phyloP scores from a whole-genome alignment of 179 eudicot genomes.

The Vitellaria paradoxa region DNA sequence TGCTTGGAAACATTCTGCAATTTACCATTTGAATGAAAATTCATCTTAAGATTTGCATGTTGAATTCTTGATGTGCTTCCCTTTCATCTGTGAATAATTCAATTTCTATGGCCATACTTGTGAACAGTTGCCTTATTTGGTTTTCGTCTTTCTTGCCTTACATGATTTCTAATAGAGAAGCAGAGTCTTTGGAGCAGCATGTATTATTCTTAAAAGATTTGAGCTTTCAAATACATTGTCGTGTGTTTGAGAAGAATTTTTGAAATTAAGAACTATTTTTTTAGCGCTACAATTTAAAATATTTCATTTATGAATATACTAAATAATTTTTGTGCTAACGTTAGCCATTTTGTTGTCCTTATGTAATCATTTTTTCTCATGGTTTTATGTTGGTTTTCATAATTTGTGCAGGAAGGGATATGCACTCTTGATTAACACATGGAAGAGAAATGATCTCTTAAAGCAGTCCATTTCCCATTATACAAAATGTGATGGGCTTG shows the following conservation, averaged over 20 bases:
- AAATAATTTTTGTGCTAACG: neutral
- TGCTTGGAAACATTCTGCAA: too few species aligned
- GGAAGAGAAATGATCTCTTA: slow-evolving; percentile 95
- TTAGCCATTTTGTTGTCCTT: neutral
- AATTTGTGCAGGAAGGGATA: slow-evolving; percentile 65
- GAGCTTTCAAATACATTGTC: neutral
- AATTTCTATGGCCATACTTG: neutral
- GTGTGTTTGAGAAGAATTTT: neutral
- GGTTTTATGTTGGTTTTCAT: neutral
- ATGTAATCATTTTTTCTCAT: neutral
- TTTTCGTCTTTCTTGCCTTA: neutral
- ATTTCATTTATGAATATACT: neutral
- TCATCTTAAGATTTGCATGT: too few species aligned
- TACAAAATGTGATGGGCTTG: slow-evolving; percentile 67
- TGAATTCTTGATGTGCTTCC: neutral
- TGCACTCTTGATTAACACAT: slow-evolving; percentile 82
- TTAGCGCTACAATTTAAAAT: neutral
- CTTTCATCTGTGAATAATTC: neutral
- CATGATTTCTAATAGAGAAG: neutral
- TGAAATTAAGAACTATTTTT: neutral
- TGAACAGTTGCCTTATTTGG: neutral
- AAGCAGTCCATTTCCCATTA: slow-evolving; percentile 92
- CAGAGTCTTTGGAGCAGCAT: neutral
- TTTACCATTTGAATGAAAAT: too few species aligned
- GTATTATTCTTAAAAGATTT: neutral